Evolutionary conservation across 148 eudicot genomes (phyloP), one percentile per base, ranked within the genome.

Genomic region (Silene conica): DNA sequence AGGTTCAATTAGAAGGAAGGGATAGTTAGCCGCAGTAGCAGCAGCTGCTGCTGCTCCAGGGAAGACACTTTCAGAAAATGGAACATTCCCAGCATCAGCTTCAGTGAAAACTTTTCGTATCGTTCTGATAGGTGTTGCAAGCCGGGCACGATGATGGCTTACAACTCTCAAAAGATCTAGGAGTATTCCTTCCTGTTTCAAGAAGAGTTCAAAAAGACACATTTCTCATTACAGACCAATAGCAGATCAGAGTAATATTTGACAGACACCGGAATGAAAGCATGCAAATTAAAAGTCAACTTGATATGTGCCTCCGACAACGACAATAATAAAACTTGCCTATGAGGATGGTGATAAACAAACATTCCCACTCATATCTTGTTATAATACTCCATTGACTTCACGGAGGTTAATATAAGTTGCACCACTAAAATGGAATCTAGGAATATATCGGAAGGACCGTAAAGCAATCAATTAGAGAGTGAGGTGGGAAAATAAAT

Each of bases 71-170:
- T 88, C 96, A 16, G 90, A 79, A 83, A 74, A 87, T 56, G 96
- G 89, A 50, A 84, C 63, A 72, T 70, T 85, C 10, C 89, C 97
- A 69, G 83, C 63, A 57, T 91, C 90, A 18, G 87, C 78, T 41
- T 91, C 95, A 18, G 71, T 77, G 61, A 78, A 87, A 48, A 89
- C 74, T 79, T 87, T 93, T 78, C 90, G 89, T 78, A 93, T 84
- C 20, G 97, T 89, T 66, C 97, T 92, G 45, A 93, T 88, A 46
- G 98, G 98, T 69, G 98, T 93, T 74, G 98, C 98, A 56, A 93
- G 90, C 67, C 97, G 81, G 63, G 95, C 98, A 16, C 90, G 81
- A 72, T 93, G 98, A 77, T 93, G 97, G 76, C 89, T 86, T 69
- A 93, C 85, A 58, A 93, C 97, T 74, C 90, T 87, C 43, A 93